phyloP scores from a whole-genome alignment of 495 filamentous ascomycete genomes.

The Pseudoneurospora amorphoporcata region DNA sequence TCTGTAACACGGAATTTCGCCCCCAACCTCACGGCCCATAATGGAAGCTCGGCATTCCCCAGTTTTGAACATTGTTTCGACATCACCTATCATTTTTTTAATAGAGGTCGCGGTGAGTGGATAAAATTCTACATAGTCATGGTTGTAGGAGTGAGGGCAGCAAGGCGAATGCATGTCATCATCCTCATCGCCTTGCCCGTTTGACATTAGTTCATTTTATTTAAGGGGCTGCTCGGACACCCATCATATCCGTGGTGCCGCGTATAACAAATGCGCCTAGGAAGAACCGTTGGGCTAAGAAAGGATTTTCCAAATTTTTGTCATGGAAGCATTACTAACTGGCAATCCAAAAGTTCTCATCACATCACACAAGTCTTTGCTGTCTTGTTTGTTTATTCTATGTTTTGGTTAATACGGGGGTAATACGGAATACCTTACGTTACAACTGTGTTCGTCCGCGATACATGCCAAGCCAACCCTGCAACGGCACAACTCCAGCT shows the following conservation, averaged over 20 bases:
- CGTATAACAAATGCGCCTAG: not conserved
- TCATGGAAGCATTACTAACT: not conserved
- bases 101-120: not conserved
- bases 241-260: not conserved
- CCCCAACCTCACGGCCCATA: not conserved
- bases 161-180: not conserved
- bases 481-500: not conserved
- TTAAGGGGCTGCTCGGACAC: not conserved
- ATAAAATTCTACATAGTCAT: not conserved
- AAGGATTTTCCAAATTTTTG: not conserved
- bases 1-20: not conserved
- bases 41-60: not conserved
- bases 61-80: not conserved
- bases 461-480: not conserved
- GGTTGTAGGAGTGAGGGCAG: not conserved
- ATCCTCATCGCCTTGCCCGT: not conserved
- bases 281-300: not conserved
- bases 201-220: not conserved
- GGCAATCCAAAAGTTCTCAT: not conserved
- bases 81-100: not conserved
- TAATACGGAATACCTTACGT: not conserved
- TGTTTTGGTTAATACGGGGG: not conserved
- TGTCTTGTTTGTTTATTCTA: not conserved
- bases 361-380: not conserved
- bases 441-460: not conserved